Base-by-base conservation (phyloP, 441 rosid genomes). In the Biscutella auriculata region DNA sequence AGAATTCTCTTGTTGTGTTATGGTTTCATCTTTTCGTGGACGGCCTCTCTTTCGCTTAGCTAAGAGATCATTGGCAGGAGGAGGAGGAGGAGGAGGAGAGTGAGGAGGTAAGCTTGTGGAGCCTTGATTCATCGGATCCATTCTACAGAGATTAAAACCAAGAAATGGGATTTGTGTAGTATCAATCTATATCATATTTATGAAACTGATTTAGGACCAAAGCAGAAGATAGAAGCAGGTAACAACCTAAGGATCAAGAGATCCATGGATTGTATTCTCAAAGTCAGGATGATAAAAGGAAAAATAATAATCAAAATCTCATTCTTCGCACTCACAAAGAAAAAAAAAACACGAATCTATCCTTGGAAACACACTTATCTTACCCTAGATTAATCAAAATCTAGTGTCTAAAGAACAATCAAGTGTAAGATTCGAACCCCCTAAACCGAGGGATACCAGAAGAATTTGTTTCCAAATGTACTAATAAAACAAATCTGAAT, bases 41-140 rank as follows among this genome's bases (percentile, higher is more conserved):
- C 88, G 92, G 27, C 93, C 91, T 47, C 95, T 84, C 51, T 80
- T 86, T 25, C 91, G 72, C 69, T 74, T 89, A 49, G 51, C 50
- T 12, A 83, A 79, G 26, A 63, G 57, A 10, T 76, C 83, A 19
- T 44, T 51, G 39, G 52, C 52, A 25, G 73, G 57, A 55, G 83
- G 23, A 19, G 23, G 2, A 19, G 23, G 4, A 19, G 23, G 2
- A 19, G 23, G 23, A 19, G 23, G 23, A 19, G 23, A 19, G 23
- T 19, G 74, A 30, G 74, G 67, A 60, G 76, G 75, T 63, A 71
- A 43, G 40, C 73, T 69, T 57, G 56, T 35, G 11, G 58, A 33
- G 39, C 72, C 82, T 59, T 66, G 83, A 53, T 35, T 56, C 62
- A 73, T 75, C 34, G 74, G 74, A 66, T 61, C 77, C 97, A 89